phyloP scores from a whole-genome alignment of 225 moss, liverwort and hornwort species.

The Sphagnum tenellum region DNA sequence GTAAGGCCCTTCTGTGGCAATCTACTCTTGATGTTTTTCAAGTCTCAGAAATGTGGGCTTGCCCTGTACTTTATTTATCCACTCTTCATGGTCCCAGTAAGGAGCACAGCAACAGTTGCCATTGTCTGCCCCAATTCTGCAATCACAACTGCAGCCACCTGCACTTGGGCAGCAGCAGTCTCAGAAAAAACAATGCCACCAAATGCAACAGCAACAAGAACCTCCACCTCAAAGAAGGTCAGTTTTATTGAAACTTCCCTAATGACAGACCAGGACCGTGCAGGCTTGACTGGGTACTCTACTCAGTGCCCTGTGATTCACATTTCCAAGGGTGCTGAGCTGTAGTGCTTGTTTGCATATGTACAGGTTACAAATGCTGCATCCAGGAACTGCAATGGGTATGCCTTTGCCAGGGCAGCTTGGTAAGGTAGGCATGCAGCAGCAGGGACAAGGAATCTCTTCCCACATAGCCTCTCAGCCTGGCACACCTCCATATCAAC shows the following conservation, averaged over 20 bases:
- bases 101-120: neutral
- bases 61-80: too few species aligned
- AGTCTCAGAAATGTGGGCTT: too few species aligned
- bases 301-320: too few species aligned
- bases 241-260: slow-evolving; percentile 3
- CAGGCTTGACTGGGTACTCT: too few species aligned
- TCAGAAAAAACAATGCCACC: slow-evolving; percentile 24
- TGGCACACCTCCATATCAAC: slow-evolving; percentile 23
- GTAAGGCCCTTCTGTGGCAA: slow-evolving; percentile 18
- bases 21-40: too few species aligned
- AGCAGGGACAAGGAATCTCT: slow-evolving; percentile 18
- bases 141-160: too few species aligned
- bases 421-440: slow-evolving; percentile 28
- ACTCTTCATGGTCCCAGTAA: too few species aligned
- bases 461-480: slow-evolving; percentile 18
- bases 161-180: neutral
- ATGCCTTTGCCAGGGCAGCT: slow-evolving; percentile 22
- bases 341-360: neutral
- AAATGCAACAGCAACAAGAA: slow-evolving; percentile 13
- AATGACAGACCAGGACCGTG: too few species aligned
- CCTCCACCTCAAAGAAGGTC: slow-evolving; percentile 24
- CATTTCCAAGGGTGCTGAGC: too few species aligned
- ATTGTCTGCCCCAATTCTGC: slow-evolving; percentile 8
- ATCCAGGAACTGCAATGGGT: slow-evolving; percentile 21
- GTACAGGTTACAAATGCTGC: slow-evolving; percentile 32